Percentiles rank a stretch among this genome's conserved stretches.
Conservation (phyloP, 768 basidiomycete genomes). For the Tulasnella sp. region DNA sequence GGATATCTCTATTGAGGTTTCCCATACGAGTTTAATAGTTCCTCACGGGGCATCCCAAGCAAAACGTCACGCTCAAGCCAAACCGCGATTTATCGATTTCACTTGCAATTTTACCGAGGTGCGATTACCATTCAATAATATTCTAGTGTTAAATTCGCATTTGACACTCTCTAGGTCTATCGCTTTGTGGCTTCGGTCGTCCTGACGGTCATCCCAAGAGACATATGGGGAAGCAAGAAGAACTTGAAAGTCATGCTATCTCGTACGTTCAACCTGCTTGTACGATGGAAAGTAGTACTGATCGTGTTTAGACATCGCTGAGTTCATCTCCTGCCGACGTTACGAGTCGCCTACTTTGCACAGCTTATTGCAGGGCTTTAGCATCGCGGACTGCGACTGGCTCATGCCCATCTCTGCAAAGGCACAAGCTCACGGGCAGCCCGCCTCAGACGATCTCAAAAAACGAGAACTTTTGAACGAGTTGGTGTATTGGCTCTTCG, state of each 20-base stretch:
- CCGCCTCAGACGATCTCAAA: conserved; percentile 59
- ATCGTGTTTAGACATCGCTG: conserved; percentile 45
- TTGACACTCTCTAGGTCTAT: conserved; percentile 40
- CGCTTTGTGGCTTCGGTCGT: conserved; percentile 54
- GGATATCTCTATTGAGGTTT: conserved; percentile 38
- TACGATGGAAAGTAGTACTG: neutral
- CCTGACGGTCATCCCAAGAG: conserved; percentile 55
- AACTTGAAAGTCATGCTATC: conserved; percentile 51
- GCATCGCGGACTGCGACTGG: conserved; percentile 70
- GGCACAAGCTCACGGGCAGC: conserved; percentile 25
- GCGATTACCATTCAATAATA: neutral
- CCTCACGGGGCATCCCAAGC: conserved; percentile 40
- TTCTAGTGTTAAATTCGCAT: neutral
- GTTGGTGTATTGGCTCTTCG: conserved; percentile 91
- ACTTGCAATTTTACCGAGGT: conserved; percentile 57
- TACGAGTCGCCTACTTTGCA: conserved; percentile 75
- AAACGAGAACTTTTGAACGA: conserved; percentile 74
- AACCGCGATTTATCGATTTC: conserved; percentile 74
- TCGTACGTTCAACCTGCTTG: conserved; percentile 32
- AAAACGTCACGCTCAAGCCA: conserved; percentile 32
- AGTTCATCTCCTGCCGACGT: conserved; percentile 65
- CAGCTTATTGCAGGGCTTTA: conserved; percentile 61
- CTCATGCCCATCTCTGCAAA: conserved; percentile 23
- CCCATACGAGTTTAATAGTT: conserved; percentile 36
- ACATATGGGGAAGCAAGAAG: conserved; percentile 62